Conservation (phyloP, 2,329 filamentous ascomycete genomes). For the Fusarium sp. region DNA sequence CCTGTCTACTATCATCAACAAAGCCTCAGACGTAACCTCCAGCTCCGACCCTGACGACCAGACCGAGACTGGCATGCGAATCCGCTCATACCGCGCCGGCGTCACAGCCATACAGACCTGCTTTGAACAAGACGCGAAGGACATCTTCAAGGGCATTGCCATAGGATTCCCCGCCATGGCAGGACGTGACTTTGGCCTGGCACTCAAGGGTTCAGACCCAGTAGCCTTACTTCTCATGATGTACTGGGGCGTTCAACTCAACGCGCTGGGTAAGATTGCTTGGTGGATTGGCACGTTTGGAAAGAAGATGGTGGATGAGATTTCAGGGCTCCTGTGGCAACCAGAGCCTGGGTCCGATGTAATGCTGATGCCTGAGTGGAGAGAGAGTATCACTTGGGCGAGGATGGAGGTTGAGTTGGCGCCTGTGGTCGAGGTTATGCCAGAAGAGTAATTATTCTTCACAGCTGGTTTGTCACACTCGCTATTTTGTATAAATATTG, state of each 20-base stretch:
- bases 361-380: conserved; percentile 34
- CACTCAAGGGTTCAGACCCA: conserved; percentile 52
- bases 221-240: conserved; percentile 56
- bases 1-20: conserved; percentile 34
- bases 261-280: conserved; percentile 41
- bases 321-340: conserved; percentile 33
- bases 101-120: conserved; percentile 54
- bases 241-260: conserved; percentile 57
- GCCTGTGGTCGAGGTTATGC: not conserved
- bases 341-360: conserved; percentile 4
- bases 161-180: conserved; percentile 52
- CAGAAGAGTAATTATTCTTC: not conserved
- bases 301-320: conserved; percentile 40
- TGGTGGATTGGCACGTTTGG: conserved; percentile 49
- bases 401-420: conserved; percentile 36
- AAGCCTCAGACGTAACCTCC: conserved; percentile 9
- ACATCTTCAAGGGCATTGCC: conserved; percentile 51
- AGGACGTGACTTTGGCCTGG: conserved; percentile 51
- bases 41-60: not conserved
- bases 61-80: conserved; percentile 5
- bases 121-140: conserved; percentile 55
- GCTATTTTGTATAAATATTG: not conserved
- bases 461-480: not conserved
- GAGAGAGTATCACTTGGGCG: conserved; percentile 40
- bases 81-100: conserved; percentile 31